These are phyloP conservation scores for Leishmania braziliensis DNA, from an alignment of 208 protist genomes.

Conservation along the genomic window DNA sequence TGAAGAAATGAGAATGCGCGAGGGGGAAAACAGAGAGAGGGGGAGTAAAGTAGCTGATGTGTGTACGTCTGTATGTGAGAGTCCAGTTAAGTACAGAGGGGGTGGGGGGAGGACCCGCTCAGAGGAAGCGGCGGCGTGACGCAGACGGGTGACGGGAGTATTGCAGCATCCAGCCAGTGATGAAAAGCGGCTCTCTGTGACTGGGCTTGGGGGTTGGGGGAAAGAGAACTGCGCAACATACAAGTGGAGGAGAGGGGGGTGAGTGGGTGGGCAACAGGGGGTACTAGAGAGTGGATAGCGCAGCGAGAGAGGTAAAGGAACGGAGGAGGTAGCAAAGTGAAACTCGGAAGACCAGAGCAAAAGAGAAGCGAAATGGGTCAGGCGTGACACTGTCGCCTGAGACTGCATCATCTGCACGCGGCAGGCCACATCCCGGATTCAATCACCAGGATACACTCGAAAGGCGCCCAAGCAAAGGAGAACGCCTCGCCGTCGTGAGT, in stretches of 20 bases:
- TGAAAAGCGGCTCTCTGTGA: neutral
- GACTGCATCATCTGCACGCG: neutral
- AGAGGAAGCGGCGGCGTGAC: slow-evolving; percentile 10
- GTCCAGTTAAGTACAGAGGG: slow-evolving; percentile 1
- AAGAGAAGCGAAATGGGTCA: neutral
- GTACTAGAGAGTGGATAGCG: neutral
- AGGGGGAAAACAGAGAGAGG: neutral
- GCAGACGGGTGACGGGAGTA: neutral
- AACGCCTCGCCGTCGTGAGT: neutral
- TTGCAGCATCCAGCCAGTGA: neutral
- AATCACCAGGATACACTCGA: no score
- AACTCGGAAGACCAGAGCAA: neutral
- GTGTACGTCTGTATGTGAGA: neutral
- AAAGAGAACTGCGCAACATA: neutral
- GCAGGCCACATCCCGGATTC: neutral
- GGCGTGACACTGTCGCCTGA: neutral
- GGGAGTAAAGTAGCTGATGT: neutral
- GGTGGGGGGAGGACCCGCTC: slow-evolving; percentile 1
- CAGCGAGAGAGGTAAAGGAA: neutral
- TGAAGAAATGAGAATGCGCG: neutral
- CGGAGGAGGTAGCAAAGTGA: neutral
- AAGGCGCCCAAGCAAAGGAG: neutral
- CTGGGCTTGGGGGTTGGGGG: neutral
- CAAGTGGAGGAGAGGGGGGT: neutral
- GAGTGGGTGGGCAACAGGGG: neutral